A percentile compares a stretch with the other conserved stretches of the same genome.
These are phyloP conservation scores for Penicillium longicatenatum DNA, from an alignment of 495 filamentous ascomycete genomes.

Conservation along the genomic window DNA sequence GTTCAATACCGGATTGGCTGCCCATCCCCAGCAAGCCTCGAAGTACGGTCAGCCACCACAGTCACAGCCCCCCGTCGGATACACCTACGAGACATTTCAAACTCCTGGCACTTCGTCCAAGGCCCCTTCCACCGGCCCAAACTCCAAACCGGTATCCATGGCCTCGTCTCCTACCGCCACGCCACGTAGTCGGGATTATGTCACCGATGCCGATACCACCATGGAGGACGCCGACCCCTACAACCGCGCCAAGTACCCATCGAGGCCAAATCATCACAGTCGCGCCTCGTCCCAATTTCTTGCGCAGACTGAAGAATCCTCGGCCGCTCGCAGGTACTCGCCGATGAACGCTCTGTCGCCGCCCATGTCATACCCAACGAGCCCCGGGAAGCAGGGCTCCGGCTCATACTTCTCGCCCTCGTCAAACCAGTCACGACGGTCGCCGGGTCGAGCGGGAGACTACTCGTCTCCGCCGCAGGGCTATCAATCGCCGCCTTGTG, in stretches of 20 bases:
- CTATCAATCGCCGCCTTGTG: constrained; percentile 64
- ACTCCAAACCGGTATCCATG: constrained; percentile 55
- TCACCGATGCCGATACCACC: constrained; percentile 74
- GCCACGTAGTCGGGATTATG: constrained; percentile 67
- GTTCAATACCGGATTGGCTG: constrained; percentile 43
- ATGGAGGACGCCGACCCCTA: constrained; percentile 94
- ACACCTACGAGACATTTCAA: constrained; percentile 76
- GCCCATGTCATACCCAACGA: constrained; percentile 56
- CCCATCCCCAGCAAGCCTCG: constrained; percentile 43
- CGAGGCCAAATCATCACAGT: constrained; percentile 68
- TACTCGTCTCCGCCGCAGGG: constrained; percentile 65
- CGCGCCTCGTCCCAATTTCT: constrained; percentile 65
- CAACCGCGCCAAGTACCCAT: constrained; percentile 74
- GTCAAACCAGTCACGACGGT: constrained; percentile 51
- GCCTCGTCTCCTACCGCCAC: constrained; percentile 65
- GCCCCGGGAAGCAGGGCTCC: constrained; percentile 57
- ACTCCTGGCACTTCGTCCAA: constrained; percentile 44
- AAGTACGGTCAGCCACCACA: constrained; percentile 54
- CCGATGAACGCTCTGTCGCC: constrained; percentile 85
- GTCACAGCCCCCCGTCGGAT: constrained; percentile 64
- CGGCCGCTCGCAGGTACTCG: constrained; percentile 88
- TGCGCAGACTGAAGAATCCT: constrained; percentile 67
- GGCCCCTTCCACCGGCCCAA: constrained; percentile 53
- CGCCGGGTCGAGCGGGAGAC: constrained; percentile 58
- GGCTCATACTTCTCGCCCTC: constrained; percentile 48